A percentile compares a stretch with the other conserved stretches of the same genome.
phyloP scores from a whole-genome alignment of 2,329 filamentous ascomycete genomes.

The Cryphonectria naterciae region DNA sequence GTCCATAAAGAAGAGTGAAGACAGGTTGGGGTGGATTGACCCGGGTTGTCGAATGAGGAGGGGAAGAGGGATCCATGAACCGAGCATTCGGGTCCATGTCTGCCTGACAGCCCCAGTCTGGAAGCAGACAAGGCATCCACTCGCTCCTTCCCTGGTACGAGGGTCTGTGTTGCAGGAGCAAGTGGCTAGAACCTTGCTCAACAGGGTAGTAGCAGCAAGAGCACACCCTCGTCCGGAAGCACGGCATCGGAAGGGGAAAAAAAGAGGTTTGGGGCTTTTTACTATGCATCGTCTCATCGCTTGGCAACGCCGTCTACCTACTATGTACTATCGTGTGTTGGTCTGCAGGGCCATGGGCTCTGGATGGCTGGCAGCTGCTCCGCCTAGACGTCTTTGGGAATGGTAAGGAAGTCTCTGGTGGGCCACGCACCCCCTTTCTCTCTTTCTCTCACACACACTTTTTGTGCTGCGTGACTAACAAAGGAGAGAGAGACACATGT shows the following conservation, averaged over 20 bases:
- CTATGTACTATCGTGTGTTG: neutral
- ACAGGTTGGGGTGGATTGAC: neutral
- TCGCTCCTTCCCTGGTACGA: neutral
- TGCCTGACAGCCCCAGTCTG: slow-evolving; percentile 9
- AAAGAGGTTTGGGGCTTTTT: slow-evolving; percentile 7
- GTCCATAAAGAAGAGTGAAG: neutral
- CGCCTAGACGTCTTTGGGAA: slow-evolving; percentile 10
- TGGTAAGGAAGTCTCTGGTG: slow-evolving; percentile 1
- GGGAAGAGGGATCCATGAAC: slow-evolving; percentile 6
- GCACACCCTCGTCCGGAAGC: neutral
- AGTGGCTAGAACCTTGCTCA: neutral
- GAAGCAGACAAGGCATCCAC: neutral
- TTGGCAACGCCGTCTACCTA: neutral
- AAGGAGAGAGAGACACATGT: slow-evolving; percentile 1
- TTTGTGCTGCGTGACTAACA: neutral
- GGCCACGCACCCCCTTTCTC: neutral
- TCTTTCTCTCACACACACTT: neutral
- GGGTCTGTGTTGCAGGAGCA: neutral
- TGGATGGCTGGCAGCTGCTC: slow-evolving; percentile 5
- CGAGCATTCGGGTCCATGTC: slow-evolving; percentile 16
- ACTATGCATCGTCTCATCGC: neutral
- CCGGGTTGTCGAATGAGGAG: slow-evolving; percentile 10
- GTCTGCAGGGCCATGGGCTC: neutral
- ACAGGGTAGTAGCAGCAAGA: neutral
- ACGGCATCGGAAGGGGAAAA: neutral